Conservation (phyloP, 495 filamentous ascomycete genomes). For the Penicillium tannophilum region DNA sequence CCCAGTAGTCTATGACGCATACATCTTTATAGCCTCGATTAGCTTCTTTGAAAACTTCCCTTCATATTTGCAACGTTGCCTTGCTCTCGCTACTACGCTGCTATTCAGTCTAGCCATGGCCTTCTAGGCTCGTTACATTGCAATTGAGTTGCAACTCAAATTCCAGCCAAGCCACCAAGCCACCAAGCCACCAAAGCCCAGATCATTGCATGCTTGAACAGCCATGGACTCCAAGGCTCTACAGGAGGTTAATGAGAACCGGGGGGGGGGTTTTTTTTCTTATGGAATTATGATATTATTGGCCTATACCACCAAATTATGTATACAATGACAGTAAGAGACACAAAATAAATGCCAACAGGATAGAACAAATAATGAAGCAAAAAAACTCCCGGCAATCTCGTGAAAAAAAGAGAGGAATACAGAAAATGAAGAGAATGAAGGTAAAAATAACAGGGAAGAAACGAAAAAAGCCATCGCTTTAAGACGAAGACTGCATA, state of each 20-base stretch:
- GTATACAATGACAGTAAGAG: conserved; percentile 17
- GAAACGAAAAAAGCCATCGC: conserved; percentile 2
- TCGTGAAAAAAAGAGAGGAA: not conserved
- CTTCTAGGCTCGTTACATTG: not conserved
- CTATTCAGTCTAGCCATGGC: not conserved
- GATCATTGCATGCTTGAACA: not conserved
- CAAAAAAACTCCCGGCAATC: conserved; percentile 2
- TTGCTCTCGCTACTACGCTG: not conserved
- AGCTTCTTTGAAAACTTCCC: not conserved
- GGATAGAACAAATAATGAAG: not conserved
- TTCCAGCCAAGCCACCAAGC: not conserved
- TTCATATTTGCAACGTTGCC: not conserved
- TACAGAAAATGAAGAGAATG: not conserved
- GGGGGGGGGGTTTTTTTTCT: no score
- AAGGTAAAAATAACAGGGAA: not conserved
- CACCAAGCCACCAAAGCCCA: not conserved
- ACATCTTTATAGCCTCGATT: conserved; percentile 1
- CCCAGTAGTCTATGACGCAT: conserved; percentile 16
- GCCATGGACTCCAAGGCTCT: not conserved
- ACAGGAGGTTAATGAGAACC: not conserved
- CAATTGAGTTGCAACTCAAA: not conserved
- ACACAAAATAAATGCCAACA: not conserved
- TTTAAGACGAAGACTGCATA: conserved; percentile 21
- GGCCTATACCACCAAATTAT: conserved; percentile 7
- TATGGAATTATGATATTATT: not conserved